Conservation (phyloP, 1,284 basidiomycete genomes). For the Rhodotorula glutinis region DNA sequence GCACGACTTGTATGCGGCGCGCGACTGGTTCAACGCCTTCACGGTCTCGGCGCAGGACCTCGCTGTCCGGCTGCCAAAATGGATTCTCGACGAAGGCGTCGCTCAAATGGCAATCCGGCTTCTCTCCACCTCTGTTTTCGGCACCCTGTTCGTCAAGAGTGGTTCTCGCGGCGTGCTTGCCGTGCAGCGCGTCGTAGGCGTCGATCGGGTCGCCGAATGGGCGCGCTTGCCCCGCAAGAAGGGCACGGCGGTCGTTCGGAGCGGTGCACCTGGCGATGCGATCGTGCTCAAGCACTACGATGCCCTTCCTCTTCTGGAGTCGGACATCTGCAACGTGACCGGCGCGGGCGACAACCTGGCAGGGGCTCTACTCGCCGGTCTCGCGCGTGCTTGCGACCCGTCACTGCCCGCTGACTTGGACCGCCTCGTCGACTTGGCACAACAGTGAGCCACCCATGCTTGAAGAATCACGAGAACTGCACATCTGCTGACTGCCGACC, state of each 20-base stretch:
- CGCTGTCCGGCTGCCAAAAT: conserved; percentile 12
- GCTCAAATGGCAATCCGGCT: conserved; percentile 74
- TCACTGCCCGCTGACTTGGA: conserved; percentile 17
- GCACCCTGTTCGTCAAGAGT: conserved; percentile 76
- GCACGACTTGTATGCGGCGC: conserved; percentile 53
- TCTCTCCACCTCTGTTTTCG: conserved; percentile 66
- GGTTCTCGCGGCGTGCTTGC: conserved; percentile 57
- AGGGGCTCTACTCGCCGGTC: conserved; percentile 53
- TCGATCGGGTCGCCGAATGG: conserved; percentile 25
- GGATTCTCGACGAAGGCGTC: conserved; percentile 55
- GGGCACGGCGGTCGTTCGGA: conserved; percentile 25
- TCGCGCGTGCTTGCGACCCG: conserved; percentile 47
- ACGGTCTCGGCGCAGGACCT: conserved; percentile 19
- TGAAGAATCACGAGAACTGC: not conserved
- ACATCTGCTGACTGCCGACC: not conserved
- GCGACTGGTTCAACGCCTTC: conserved; percentile 59
- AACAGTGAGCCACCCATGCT: conserved; percentile 12
- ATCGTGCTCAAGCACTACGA: conserved; percentile 70
- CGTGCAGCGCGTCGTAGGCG: conserved; percentile 40
- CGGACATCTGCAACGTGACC: conserved; percentile 68
- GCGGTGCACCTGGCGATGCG: conserved; percentile 46
- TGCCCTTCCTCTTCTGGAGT: conserved; percentile 53
- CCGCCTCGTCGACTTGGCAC: conserved; percentile 31
- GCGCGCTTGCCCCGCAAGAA: conserved; percentile 1
- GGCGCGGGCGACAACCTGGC: conserved; percentile 72